Base-by-base conservation (phyloP, 225 moss, liverwort and hornwort species). In the Antitrichia curtipendula region DNA sequence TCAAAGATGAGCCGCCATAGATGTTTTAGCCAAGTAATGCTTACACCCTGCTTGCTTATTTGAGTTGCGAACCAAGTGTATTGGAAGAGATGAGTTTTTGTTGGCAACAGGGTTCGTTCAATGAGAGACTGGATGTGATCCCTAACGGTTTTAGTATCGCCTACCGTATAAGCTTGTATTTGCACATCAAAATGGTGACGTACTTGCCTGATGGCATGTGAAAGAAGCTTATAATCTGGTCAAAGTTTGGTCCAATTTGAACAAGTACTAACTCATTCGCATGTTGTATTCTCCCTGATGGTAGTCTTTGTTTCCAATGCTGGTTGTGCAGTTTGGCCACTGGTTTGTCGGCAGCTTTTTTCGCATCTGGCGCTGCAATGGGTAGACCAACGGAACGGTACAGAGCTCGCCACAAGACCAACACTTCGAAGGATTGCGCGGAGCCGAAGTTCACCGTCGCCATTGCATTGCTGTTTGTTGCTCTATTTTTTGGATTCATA, bases 271-370 rank as follows among this genome's bases (percentile, higher is more conserved):
- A 32, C 71, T 24, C 34, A 16, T 72, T 31, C 32, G 40, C 64
- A 76, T 76, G 85, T 54, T 83, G 45, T 31, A 69, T 65, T 84
- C 47, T 56, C 43, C 62, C 40, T 87, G 87, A 78, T 63, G 80
- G 38, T 13, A 53, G 25, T 82, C 25, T 49, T 57, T 41, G 71
- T 74, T 74, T 75, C 36, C 61, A 24, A 32, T 69, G 74, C 34
- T 71, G 75, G 24, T 58, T 82, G 66, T 78, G 83, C 90, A 93
- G 93, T 83, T 89, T 93, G 87, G 90, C 88, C 59, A 87, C 91
- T 16, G 91, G 93, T 70, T 90, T 93, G 75, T 90, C 90, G 17
- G 91, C 93, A 25, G 93, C 91, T 20, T 93, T 91, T 83, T 93
- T 93, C 58, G 91, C 93, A 57, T 90, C 93, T 5, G 93, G 90